A percentile compares a stretch with the other conserved stretches of the same genome.
Evolutionary conservation across 2,329 filamentous ascomycete genomes (phyloP).

Genomic region (Hypoxylon sp.): DNA sequence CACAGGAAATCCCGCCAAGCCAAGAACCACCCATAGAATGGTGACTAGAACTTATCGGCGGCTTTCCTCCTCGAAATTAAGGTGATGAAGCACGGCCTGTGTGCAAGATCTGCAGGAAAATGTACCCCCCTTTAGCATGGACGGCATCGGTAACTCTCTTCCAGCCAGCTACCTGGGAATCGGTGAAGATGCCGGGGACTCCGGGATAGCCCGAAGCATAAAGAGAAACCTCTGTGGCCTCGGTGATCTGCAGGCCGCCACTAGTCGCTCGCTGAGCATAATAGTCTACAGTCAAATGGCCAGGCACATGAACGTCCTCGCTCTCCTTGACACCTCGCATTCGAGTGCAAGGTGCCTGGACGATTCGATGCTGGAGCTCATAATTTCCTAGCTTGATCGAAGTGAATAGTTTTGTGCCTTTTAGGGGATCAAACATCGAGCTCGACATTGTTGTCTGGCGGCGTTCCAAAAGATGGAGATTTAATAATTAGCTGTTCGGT

Average conservation of each 20-base stretch:
- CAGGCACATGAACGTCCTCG: slow-evolving; percentile 55
- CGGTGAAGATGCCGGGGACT: slow-evolving; percentile 68
- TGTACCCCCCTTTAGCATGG: slow-evolving; percentile 70
- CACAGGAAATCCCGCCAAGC: slow-evolving; percentile 51
- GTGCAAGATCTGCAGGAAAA: slow-evolving; percentile 73
- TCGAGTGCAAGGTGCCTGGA: slow-evolving; percentile 55
- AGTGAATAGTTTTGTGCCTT: slow-evolving; percentile 54
- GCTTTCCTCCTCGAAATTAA: slow-evolving; percentile 36
- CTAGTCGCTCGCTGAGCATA: slow-evolving; percentile 47
- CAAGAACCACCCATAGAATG: slow-evolving; percentile 54
- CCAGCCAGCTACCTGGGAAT: slow-evolving; percentile 69
- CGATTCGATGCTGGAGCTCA: slow-evolving; percentile 56
- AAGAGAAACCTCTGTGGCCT: slow-evolving; percentile 67
- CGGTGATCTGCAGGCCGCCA: slow-evolving; percentile 65
- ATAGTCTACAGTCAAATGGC: slow-evolving; percentile 50
- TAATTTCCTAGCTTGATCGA: slow-evolving; percentile 55
- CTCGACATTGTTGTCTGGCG: slow-evolving; percentile 13
- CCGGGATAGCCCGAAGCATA: slow-evolving; percentile 63
- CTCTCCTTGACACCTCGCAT: slow-evolving; percentile 54
- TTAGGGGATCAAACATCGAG: slow-evolving; percentile 36
- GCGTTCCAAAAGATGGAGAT: not conserved
- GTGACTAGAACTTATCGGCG: slow-evolving; percentile 48
- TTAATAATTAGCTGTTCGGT: not conserved
- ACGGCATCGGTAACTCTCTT: slow-evolving; percentile 70
- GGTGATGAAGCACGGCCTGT: slow-evolving; percentile 66